Percentiles rank a stretch among this genome's conserved stretches.
Conservation (phyloP, 1,284 basidiomycete species). For the Melampsora americana region DNA sequence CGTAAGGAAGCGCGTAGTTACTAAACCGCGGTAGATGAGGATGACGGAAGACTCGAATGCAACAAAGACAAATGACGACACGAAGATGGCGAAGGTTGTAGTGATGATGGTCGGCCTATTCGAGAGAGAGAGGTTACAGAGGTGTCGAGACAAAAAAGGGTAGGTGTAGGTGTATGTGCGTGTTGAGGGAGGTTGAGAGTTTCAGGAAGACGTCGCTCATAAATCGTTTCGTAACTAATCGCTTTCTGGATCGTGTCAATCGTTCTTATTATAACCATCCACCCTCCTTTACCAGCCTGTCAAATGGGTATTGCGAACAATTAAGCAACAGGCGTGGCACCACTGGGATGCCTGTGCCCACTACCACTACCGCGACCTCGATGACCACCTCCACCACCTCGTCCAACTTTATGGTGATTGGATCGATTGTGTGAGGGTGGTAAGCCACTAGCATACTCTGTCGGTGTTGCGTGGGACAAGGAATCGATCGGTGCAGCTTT, state of each 20-base stretch:
- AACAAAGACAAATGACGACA: constrained; percentile 1
- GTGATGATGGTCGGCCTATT: neutral
- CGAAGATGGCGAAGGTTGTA: neutral
- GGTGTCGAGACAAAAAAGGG: neutral
- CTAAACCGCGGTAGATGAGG: neutral
- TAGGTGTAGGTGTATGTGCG: neutral
- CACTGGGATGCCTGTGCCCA: constrained; percentile 29
- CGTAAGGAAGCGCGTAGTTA: constrained; percentile 1
- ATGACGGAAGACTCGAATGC: neutral
- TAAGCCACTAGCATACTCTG: constrained; percentile 35
- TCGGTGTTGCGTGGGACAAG: constrained; percentile 41
- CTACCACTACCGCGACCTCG: constrained; percentile 35
- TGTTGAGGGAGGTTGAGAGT: neutral
- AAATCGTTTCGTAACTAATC: constrained; percentile 5
- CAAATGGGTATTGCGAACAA: neutral
- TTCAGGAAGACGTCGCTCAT: neutral
- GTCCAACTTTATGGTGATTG: constrained; percentile 25
- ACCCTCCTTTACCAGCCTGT: neutral
- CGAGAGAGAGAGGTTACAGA: neutral
- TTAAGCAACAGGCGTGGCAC: constrained; percentile 28
- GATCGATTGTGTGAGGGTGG: constrained; percentile 23
- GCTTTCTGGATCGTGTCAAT: neutral
- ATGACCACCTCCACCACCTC: constrained; percentile 28
- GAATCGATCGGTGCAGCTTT: constrained; percentile 44
- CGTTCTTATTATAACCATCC: neutral